Percentiles rank a stretch among this genome's conserved stretches.
Evolutionary conservation across 345 rosid genomes (phyloP).

Genomic region (Brassica juncea): DNA sequence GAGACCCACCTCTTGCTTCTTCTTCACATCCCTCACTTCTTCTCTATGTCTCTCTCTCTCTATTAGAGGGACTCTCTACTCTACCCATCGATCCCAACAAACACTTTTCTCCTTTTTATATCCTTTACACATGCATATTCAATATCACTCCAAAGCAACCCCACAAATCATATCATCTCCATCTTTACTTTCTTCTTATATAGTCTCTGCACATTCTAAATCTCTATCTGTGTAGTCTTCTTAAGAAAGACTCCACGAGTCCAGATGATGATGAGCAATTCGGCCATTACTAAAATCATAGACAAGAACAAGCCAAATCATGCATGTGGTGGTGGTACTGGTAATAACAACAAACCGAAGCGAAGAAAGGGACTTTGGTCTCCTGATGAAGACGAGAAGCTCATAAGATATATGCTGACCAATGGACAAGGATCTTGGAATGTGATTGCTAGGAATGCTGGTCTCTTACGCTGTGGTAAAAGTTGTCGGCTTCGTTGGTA

Average conservation of each 20-base stretch:
- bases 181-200: constrained; percentile 40
- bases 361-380: constrained; percentile 80
- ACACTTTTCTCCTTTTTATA: not conserved
- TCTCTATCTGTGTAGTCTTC: constrained; percentile 41
- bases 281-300: constrained; percentile 28
- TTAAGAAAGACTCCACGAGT: constrained; percentile 39
- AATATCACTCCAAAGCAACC: not conserved
- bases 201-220: constrained; percentile 8
- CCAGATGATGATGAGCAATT: constrained; percentile 42
- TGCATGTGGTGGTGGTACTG: constrained; percentile 30
- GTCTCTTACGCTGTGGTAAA: constrained; percentile 75
- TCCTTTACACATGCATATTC: no score
- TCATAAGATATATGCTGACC: constrained; percentile 64
- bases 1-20: no score
- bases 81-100: not conserved
- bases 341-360: constrained; percentile 42
- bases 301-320: constrained; percentile 36
- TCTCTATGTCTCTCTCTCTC: no score
- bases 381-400: constrained; percentile 82
- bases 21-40: no score
- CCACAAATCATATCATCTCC: not conserved
- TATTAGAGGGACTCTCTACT: no score
- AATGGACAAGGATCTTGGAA: constrained; percentile 88
- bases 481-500: constrained; percentile 93
- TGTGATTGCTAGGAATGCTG: constrained; percentile 75